Evolutionary conservation across 345 rosid genomes (phyloP).

Genomic region (Syzygium jambos): DNA sequence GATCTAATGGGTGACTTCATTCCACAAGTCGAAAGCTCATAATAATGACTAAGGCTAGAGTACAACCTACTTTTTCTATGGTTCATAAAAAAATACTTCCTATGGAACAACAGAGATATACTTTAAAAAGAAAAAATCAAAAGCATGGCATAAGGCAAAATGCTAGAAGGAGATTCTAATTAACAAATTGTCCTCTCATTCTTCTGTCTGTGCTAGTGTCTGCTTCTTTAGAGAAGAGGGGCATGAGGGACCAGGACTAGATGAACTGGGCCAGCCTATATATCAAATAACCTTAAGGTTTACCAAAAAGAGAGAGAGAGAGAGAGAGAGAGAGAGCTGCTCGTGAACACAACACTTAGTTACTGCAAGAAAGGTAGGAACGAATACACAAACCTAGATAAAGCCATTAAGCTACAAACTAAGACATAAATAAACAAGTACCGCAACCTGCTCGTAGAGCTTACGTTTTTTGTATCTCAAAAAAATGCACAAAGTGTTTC

Average conservation of each 20-base stretch:
- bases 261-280: neutral
- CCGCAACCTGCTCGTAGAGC: slow-evolving; percentile 10
- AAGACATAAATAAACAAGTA: neutral
- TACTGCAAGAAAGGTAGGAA: neutral
- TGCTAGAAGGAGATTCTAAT: neutral
- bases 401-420: neutral
- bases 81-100: neutral
- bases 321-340: neutral
- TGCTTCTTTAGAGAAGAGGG: neutral
- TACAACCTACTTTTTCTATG: neutral
- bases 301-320: neutral
- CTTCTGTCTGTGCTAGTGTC: neutral
- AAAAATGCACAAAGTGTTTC: slow-evolving; percentile 75
- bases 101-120: neutral
- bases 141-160: neutral
- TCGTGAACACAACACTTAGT: neutral
- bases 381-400: neutral
- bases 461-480: slow-evolving; percentile 90
- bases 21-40: neutral
- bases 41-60: neutral
- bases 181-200: neutral
- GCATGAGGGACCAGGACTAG: neutral
- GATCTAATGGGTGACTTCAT: neutral
- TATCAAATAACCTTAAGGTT: neutral
- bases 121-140: neutral